phyloP scores from a whole-genome alignment of 352 stramenopile genomes.

The Phytophthora nicotianae region DNA sequence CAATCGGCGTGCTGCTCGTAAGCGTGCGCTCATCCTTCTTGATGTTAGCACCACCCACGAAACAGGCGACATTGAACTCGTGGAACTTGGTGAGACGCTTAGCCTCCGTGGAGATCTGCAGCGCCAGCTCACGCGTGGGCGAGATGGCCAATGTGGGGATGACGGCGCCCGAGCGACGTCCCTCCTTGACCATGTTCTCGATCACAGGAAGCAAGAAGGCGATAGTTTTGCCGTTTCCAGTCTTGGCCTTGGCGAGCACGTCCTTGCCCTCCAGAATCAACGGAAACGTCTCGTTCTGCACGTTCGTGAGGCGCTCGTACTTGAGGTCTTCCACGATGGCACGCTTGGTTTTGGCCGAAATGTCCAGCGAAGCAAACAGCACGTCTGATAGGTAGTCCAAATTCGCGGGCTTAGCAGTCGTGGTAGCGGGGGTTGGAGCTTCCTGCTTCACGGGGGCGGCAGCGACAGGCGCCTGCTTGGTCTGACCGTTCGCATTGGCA shows the following conservation, averaged over 20 bases:
- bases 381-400: conserved; percentile 66
- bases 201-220: conserved; percentile 84
- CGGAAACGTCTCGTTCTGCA: conserved; percentile 89
- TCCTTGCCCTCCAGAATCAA: conserved; percentile 80
- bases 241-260: conserved; percentile 92
- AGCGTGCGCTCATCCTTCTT: conserved; percentile 60
- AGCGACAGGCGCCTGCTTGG: neutral
- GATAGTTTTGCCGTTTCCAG: conserved; percentile 91
- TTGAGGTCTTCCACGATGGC: conserved; percentile 85
- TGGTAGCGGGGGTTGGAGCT: neutral
- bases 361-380: conserved; percentile 56
- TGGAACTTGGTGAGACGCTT: conserved; percentile 89
- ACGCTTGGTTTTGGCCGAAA: conserved; percentile 61
- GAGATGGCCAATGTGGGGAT: conserved; percentile 94
- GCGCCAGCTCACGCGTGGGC: conserved; percentile 95
- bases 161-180: conserved; percentile 69
- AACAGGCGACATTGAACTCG: conserved; percentile 60
- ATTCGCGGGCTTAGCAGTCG: conserved; percentile 27
- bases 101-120: conserved; percentile 94
- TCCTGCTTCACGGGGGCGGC: conserved; percentile 16
- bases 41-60: conserved; percentile 92
- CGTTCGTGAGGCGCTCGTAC: conserved; percentile 89
- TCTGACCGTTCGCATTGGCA: conserved; percentile 8
- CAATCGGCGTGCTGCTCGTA: conserved; percentile 43
- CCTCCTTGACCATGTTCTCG: conserved; percentile 72